These are phyloP conservation scores for Paxillus involutus DNA, from an alignment of 768 basidiomycete genomes.

Conservation along the genomic window DNA sequence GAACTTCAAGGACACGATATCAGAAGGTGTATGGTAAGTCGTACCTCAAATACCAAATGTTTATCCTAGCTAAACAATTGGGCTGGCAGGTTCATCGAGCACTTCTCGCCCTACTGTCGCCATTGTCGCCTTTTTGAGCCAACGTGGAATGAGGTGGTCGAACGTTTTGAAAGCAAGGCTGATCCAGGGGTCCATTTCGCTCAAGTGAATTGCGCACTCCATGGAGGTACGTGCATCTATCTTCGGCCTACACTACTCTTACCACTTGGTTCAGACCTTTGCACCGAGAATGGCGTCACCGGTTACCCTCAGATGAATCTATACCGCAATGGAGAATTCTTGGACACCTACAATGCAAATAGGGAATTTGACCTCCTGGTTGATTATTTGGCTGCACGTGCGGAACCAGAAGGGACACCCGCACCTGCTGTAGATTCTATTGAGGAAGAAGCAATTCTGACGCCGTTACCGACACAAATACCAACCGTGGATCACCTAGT, in stretches of 20 bases:
- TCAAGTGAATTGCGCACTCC: conserved; percentile 76
- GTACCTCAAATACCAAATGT: background rate
- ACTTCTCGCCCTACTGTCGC: conserved; percentile 82
- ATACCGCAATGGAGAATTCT: conserved; percentile 62
- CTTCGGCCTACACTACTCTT: background rate
- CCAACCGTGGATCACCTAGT: conserved; percentile 14
- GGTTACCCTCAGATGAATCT: conserved; percentile 79
- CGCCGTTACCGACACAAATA: conserved; percentile 12
- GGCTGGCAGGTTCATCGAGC: conserved; percentile 67
- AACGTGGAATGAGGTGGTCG: conserved; percentile 74
- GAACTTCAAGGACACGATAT: conserved; percentile 53
- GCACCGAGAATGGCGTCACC: conserved; percentile 61
- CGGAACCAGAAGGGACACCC: conserved; percentile 23
- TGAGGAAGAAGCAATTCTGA: conserved; percentile 1
- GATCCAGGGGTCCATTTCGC: conserved; percentile 56
- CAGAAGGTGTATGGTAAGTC: conserved; percentile 59
- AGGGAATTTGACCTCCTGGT: conserved; percentile 56
- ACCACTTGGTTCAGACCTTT: conserved; percentile 59
- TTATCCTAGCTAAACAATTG: background rate
- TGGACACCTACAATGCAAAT: conserved; percentile 54
- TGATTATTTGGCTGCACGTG: conserved; percentile 52
- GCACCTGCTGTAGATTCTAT: conserved; percentile 1
- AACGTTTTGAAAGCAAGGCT: conserved; percentile 44
- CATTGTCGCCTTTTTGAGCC: conserved; percentile 82
- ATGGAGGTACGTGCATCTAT: conserved; percentile 59